Evolutionary conservation across 306 rosid genomes (phyloP), one percentile per base, ranked within the genome.

Genomic region (Prunus kanzakura): DNA sequence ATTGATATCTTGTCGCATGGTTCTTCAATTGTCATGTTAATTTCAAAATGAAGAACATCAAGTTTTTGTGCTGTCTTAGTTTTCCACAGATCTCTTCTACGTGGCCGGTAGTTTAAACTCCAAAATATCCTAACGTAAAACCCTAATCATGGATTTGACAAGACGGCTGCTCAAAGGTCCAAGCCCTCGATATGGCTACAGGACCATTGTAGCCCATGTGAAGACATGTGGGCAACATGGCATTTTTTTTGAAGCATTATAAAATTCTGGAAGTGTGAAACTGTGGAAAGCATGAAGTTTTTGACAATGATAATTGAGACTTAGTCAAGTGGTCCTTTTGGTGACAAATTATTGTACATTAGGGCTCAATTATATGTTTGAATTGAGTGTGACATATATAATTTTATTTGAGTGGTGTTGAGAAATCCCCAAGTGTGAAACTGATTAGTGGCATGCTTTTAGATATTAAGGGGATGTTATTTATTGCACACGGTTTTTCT

Each of bases 121-220:
- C n/a, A 25, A 65, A 63, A 55, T 14, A 72, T 76, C 25, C 4
- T 5, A 10, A 41, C 8, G 46, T 19, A 19, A 3, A 60, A 74
- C 60, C 47, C 16, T 64, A 72, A 75, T 29, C 69, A 75, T 8
- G 72, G 77, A 84, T 84, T 86, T 86, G 92, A 88, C 88, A 77
- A 74, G 74, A 78, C 80, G 71, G 11, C 64, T 19, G 73, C 38
- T 50, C 30, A 62, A 67, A 19, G 73, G 32, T 27, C 71, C 76
- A 38, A 47, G 55, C 30, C 30, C 5, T 29, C 8, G 19, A 3
- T 25, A 10, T 27, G 9, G 15, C 63, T 27, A 27, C 86, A 91
- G 93, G 93, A 89, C 93, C 96, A 85, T 85, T 85, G 35, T 67
- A 49, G 81, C 84, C 93, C 96, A 91, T 83, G 93, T 91, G 96